Evolutionary conservation across 805 yeast genomes (phyloP), one percentile per base, ranked within the genome.

Genomic region (Kregervanrija delftensis): DNA sequence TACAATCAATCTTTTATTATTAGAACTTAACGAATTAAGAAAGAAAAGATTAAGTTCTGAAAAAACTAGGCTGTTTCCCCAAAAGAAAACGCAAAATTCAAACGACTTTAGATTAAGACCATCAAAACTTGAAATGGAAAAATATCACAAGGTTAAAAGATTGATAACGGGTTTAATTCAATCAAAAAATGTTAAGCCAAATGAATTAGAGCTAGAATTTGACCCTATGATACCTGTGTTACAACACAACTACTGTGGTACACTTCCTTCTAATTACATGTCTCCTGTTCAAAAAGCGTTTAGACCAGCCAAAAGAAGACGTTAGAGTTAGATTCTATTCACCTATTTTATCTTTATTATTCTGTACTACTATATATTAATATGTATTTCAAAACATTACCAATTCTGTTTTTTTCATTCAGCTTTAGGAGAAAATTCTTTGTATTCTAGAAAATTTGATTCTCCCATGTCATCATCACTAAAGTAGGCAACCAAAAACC

Each of bases 221-320:
- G 51, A 61, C 59, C 5, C 61, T 55, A 49, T 64, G 54, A 22
- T 90, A 39, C 95, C 96, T 1, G 81, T 85, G 0, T 71, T 85
- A 45, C 79, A 79, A 58, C 76, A 81, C 17, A 86, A 82, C 51
- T 89, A 86, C 57, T 66, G 76, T 33, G 97, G 97, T 39, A 73
- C 83, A 1, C 71, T 90, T 56, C 96, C 96, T 1, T 84, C 86
- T 28, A 47, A 41, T 13, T 47, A 51, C 35, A 39, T 43, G 42
- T 35, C 28, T 35, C 43, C 46, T 11, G 22, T 22, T 22, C 28
- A 22, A 22, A 22, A 22, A 22, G 28, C 28, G 28, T 22, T 22
- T 22, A 22, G 28, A 22, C 28, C 28, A 22, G 28, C 6, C 28
- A 22, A 22, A 22, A 22, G 28, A 22, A 22, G 28, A 22, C 28